phyloP scores from a whole-genome alignment of 495 filamentous ascomycete genomes.

The Penicillium simplicissimum region DNA sequence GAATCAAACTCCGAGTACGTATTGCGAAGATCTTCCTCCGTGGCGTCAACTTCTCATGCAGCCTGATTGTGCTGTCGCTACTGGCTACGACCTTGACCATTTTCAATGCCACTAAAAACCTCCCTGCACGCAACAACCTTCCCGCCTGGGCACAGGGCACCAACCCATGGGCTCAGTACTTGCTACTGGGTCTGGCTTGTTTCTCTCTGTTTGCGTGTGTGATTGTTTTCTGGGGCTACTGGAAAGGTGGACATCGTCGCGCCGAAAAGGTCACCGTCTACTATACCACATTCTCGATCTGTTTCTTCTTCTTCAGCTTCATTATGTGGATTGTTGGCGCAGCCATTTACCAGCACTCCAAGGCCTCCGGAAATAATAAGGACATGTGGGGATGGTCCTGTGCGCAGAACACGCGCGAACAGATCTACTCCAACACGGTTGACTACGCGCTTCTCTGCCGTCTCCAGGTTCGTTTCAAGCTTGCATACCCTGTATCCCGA shows the following conservation, averaged over 20 bases:
- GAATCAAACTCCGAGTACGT: conserved; percentile 88
- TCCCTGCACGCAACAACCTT: conserved; percentile 74
- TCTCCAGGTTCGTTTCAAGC: conserved; percentile 67
- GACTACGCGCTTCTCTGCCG: conserved; percentile 93
- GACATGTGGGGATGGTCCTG: conserved; percentile 99
- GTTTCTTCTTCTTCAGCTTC: conserved; percentile 91
- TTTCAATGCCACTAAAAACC: conserved; percentile 76
- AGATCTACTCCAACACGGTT: conserved; percentile 74
- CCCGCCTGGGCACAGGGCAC: conserved; percentile 81
- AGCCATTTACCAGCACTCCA: conserved; percentile 76
- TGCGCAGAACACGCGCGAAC: conserved; percentile 75
- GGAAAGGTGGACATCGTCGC: conserved; percentile 80
- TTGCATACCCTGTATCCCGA: neutral
- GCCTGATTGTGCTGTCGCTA: conserved; percentile 89
- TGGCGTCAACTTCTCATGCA: conserved; percentile 93
- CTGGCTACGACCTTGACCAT: conserved; percentile 80
- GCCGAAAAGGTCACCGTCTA: conserved; percentile 93
- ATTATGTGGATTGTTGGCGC: conserved; percentile 91
- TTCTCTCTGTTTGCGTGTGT: conserved; percentile 79
- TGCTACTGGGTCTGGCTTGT: conserved; percentile 72
- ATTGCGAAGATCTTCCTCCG: conserved; percentile 93
- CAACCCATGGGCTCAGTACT: conserved; percentile 85
- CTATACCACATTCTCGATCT: conserved; percentile 88
- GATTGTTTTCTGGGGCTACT: conserved; percentile 82
- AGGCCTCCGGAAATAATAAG: conserved; percentile 68